Conservation (phyloP, 192 early-diverging fungal species). For the Podila epigama region DNA sequence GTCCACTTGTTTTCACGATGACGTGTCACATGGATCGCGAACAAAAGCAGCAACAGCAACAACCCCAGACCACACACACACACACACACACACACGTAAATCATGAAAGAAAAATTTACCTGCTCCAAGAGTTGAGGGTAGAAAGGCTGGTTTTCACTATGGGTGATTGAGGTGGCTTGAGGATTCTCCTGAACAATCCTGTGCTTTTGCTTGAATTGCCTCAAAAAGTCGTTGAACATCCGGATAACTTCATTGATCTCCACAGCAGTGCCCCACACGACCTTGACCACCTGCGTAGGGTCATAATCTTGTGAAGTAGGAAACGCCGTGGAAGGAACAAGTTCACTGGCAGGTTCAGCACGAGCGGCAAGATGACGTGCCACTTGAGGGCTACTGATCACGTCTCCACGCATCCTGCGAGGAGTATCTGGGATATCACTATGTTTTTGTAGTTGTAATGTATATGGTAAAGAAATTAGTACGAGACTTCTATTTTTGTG, state of each 20-base stretch:
- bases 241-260: slow-evolving; percentile 84
- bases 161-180: slow-evolving; percentile 20
- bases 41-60: too few species aligned
- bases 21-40: too few species aligned
- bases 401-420: slow-evolving; percentile 35
- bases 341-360: slow-evolving; percentile 26
- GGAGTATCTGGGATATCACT: slow-evolving; percentile 28
- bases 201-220: slow-evolving; percentile 68
- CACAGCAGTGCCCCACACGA: slow-evolving; percentile 95
- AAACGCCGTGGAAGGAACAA: slow-evolving; percentile 19
- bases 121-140: slow-evolving; percentile 77
- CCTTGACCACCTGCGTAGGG: slow-evolving; percentile 32
- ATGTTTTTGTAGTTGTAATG: neutral
- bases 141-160: slow-evolving; percentile 68
- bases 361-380: slow-evolving; percentile 27
- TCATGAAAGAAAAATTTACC: slow-evolving; percentile 25
- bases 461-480: neutral
- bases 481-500: neutral
- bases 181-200: slow-evolving; percentile 53
- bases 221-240: slow-evolving; percentile 83
- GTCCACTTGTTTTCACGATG: neutral
- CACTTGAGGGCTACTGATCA: slow-evolving; percentile 43
- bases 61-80: neutral
- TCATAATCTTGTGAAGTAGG: slow-evolving; percentile 36
- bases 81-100: neutral